Conservation (phyloP, 371 early-diverging fungal genomes). For the Gilbertella persicaria region DNA sequence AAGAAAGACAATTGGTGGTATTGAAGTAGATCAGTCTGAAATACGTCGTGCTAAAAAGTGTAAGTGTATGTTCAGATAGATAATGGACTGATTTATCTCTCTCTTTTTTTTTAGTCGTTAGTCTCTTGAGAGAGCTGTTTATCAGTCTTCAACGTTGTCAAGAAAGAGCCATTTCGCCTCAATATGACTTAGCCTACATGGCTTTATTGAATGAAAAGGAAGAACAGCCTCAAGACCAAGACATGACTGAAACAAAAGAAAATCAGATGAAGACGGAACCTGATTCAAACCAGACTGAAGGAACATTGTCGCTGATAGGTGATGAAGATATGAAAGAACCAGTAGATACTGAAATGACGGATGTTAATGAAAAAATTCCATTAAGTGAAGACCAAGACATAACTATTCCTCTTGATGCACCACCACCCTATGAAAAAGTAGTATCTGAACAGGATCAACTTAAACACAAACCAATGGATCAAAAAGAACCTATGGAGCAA, state of each 20-base stretch:
- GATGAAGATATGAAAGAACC: neutral
- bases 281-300: neutral
- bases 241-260: neutral
- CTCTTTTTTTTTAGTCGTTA: slow-evolving; percentile 36
- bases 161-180: slow-evolving; percentile 49
- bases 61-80: slow-evolving; percentile 13
- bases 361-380: neutral
- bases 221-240: slow-evolving; percentile 2
- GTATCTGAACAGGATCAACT: neutral
- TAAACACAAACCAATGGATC: neutral
- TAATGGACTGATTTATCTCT: neutral
- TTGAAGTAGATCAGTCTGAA: slow-evolving; percentile 54
- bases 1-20: slow-evolving; percentile 60
- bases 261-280: neutral
- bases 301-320: neutral
- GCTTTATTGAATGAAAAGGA: slow-evolving; percentile 51
- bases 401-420: slow-evolving; percentile 1
- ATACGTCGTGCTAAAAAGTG: slow-evolving; percentile 55
- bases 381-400: neutral
- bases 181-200: slow-evolving; percentile 54
- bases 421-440: slow-evolving; percentile 20
- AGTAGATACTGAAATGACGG: slow-evolving; percentile 4
- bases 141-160: slow-evolving; percentile 34
- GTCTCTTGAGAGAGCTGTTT: slow-evolving; percentile 43
- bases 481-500: neutral